Percentiles rank a stretch among this genome's conserved stretches.
Conservation (phyloP, 1,139 yeast species). For the Pichia sp. region DNA sequence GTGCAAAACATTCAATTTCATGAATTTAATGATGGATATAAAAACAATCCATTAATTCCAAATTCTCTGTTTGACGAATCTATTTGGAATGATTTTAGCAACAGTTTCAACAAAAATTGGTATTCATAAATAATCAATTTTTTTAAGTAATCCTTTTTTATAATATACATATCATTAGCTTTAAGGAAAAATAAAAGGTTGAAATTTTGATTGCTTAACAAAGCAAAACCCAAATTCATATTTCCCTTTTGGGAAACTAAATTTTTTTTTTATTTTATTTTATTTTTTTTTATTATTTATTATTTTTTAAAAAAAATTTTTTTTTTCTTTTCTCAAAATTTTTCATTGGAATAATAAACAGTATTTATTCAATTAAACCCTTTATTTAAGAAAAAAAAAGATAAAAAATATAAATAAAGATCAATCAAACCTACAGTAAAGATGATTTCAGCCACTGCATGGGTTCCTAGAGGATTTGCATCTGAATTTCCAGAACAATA, state of each 20-base stretch:
- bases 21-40: neutral
- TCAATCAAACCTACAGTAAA: neutral
- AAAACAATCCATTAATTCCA: neutral
- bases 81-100: neutral
- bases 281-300: neutral
- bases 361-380: too few species aligned
- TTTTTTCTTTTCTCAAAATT: neutral
- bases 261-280: neutral
- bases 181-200: too few species aligned
- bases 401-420: too few species aligned
- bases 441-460: conserved; percentile 87
- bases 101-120: neutral
- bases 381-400: too few species aligned
- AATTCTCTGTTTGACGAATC: neutral
- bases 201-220: too few species aligned
- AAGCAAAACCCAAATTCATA: too few species aligned
- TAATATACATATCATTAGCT: too few species aligned
- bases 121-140: neutral
- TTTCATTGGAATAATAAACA: too few species aligned
- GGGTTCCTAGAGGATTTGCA: conserved; percentile 97
- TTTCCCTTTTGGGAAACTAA: conserved; percentile 2
- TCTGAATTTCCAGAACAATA: conserved; percentile 88
- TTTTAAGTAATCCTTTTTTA: too few species aligned
- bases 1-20: neutral
- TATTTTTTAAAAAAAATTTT: neutral